A percentile compares a stretch with the other conserved stretches of the same genome.
phyloP scores from a whole-genome alignment of 495 filamentous ascomycete species.

The Aspergillus bertholletiae region DNA sequence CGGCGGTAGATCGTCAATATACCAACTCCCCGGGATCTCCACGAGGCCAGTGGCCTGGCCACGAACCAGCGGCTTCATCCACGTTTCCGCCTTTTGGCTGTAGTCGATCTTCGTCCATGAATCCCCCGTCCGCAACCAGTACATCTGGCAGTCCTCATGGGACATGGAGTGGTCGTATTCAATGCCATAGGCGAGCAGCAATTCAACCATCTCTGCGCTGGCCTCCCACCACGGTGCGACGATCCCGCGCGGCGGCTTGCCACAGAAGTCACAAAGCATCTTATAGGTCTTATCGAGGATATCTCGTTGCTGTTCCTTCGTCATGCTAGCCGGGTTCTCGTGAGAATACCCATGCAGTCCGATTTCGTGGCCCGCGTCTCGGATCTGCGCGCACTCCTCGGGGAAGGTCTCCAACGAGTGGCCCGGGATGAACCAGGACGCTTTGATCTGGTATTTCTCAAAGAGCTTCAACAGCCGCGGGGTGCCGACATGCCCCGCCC shows the following conservation, averaged over 20 bases:
- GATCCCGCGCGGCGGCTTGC: slow-evolving; percentile 68
- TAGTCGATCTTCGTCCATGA: slow-evolving; percentile 63
- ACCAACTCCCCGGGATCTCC: slow-evolving; percentile 67
- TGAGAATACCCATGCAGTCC: slow-evolving; percentile 73
- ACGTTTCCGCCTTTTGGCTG: slow-evolving; percentile 54
- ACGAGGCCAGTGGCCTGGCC: slow-evolving; percentile 54
- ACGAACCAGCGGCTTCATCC: slow-evolving; percentile 62
- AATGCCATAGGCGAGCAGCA: slow-evolving; percentile 65
- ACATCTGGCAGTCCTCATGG: slow-evolving; percentile 65
- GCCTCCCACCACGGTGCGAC: slow-evolving; percentile 70
- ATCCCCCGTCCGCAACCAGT: slow-evolving; percentile 60
- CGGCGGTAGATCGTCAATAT: slow-evolving; percentile 61
- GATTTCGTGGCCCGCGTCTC: slow-evolving; percentile 77
- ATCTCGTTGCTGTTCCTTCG: slow-evolving; percentile 66
- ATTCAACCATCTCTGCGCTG: slow-evolving; percentile 60
- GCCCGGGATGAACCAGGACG: slow-evolving; percentile 80
- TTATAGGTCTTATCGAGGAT: slow-evolving; percentile 74
- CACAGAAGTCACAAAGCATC: slow-evolving; percentile 68
- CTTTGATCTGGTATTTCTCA: slow-evolving; percentile 76
- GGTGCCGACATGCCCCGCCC: slow-evolving; percentile 69
- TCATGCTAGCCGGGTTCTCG: slow-evolving; percentile 73
- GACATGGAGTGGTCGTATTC: slow-evolving; percentile 68
- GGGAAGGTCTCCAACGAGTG: slow-evolving; percentile 78
- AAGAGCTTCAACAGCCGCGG: slow-evolving; percentile 71
- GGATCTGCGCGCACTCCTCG: slow-evolving; percentile 67